Evolutionary conservation across 768 basidiomycete genomes (phyloP).

Genomic region (Mycena galopus): DNA sequence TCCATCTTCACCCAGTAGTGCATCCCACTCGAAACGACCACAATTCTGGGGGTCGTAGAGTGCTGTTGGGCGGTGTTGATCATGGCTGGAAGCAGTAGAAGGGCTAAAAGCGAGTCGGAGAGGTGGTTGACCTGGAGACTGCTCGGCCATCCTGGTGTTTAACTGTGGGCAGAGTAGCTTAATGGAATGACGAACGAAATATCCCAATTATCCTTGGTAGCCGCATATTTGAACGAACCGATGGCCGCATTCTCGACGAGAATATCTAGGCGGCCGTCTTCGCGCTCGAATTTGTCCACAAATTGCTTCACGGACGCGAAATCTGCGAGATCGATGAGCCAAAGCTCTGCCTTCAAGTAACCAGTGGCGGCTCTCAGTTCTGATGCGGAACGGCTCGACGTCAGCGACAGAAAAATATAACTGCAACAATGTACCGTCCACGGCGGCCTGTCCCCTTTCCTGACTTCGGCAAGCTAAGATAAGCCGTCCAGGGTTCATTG

Average conservation of each 20-base stretch:
- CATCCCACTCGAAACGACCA: slow-evolving; percentile 44
- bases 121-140: slow-evolving; percentile 47
- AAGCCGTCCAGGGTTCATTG: slow-evolving; percentile 24
- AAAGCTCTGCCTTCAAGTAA: slow-evolving; percentile 43
- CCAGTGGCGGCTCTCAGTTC: slow-evolving; percentile 41
- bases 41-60: slow-evolving; percentile 28
- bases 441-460: slow-evolving; percentile 16
- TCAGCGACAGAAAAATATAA: too few relatives aligned
- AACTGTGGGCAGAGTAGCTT: not conserved
- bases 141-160: not conserved
- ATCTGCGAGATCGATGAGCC: slow-evolving; percentile 45
- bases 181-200: not conserved
- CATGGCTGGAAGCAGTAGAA: slow-evolving; percentile 46
- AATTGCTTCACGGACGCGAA: slow-evolving; percentile 47
- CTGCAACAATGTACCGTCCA: not conserved
- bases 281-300: slow-evolving; percentile 39
- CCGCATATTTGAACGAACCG: not conserved
- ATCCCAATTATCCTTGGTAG: slow-evolving; percentile 23
- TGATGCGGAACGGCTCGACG: slow-evolving; percentile 23
- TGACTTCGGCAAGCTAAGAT: slow-evolving; percentile 24
- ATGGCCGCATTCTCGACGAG: slow-evolving; percentile 31
- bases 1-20: slow-evolving; percentile 32
- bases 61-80: slow-evolving; percentile 35
- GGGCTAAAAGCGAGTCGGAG: slow-evolving; percentile 41
- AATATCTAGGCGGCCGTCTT: slow-evolving; percentile 25